Percentiles rank a stretch among this genome's conserved stretches.
phyloP scores from a whole-genome alignment of 371 early-diverging fungal genomes.

The Entomophthora muscae region DNA sequence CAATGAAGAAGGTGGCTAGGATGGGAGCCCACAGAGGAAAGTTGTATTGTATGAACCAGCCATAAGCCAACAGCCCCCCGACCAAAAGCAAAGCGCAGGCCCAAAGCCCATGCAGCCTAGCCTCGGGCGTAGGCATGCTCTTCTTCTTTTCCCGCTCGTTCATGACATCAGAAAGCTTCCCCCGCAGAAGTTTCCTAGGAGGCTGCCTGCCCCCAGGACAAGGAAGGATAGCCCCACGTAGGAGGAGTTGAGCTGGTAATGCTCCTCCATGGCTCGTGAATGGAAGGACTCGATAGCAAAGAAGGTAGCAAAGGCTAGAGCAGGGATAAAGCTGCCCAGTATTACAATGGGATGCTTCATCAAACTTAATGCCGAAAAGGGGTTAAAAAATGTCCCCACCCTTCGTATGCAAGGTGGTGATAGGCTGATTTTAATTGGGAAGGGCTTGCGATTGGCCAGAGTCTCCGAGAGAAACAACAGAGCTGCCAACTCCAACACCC shows the following conservation, averaged over 20 bases:
- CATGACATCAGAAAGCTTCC: neutral
- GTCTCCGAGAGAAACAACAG: too few relatives aligned
- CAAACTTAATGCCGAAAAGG: slow-evolving; percentile 19
- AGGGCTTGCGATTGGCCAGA: too few relatives aligned
- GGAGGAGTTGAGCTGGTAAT: neutral
- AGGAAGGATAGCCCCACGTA: neutral
- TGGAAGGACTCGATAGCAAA: neutral
- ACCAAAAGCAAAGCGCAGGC: neutral
- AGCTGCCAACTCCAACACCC: too few relatives aligned
- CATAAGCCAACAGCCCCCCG: neutral
- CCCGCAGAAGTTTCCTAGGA: neutral
- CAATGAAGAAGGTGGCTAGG: neutral
- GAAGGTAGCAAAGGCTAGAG: neutral
- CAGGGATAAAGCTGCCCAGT: slow-evolving; percentile 7
- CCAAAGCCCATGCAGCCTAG: neutral
- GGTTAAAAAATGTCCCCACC: slow-evolving; percentile 9
- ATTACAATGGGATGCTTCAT: slow-evolving; percentile 16
- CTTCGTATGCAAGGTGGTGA: slow-evolving; percentile 1
- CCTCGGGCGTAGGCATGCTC: neutral
- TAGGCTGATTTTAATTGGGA: neutral
- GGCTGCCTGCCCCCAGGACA: neutral
- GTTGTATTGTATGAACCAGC: neutral
- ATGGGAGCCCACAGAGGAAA: neutral
- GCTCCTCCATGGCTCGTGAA: neutral
- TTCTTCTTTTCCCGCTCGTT: neutral